These are phyloP conservation scores for Immersiporthe knoxdaviesiana DNA, from an alignment of 2,329 filamentous ascomycete genomes.

Conservation along the genomic window DNA sequence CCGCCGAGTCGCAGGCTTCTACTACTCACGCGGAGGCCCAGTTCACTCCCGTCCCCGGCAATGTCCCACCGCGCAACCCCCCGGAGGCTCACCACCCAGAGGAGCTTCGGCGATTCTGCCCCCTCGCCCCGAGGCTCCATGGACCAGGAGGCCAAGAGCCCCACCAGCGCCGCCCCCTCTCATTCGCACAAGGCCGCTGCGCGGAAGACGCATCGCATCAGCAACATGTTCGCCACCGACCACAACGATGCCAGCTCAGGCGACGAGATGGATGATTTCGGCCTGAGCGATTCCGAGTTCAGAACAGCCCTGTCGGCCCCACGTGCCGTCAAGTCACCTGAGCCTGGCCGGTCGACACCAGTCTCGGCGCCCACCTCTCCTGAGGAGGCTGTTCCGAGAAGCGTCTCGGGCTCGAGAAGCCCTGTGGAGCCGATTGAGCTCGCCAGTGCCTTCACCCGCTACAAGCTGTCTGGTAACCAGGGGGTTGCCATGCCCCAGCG, in stretches of 20 bases:
- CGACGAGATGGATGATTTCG: constrained; percentile 68
- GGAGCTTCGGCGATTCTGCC: constrained; percentile 51
- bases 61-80: constrained; percentile 64
- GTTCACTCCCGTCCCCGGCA: constrained; percentile 57
- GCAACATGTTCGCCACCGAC: constrained; percentile 78
- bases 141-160: constrained; percentile 57
- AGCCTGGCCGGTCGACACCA: constrained; percentile 19
- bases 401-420: constrained; percentile 29
- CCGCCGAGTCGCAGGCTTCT: constrained; percentile 32
- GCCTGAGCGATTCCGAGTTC: constrained; percentile 69
- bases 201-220: constrained; percentile 73
- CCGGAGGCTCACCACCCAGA: constrained; percentile 53
- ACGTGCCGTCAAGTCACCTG: constrained; percentile 44
- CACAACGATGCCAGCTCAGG: constrained; percentile 72
- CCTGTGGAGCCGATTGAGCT: constrained; percentile 41
- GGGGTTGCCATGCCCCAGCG: constrained; percentile 28
- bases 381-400: constrained; percentile 44
- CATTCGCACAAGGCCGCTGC: constrained; percentile 65
- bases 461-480: constrained; percentile 39
- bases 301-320: constrained; percentile 68
- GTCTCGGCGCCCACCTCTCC: constrained; percentile 42
- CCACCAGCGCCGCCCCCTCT: constrained; percentile 79
- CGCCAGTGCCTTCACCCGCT: constrained; percentile 52
- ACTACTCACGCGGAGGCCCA: constrained; percentile 41
- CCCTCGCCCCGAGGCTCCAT: constrained; percentile 50